Evolutionary conservation across 1,139 yeast species (phyloP).

Genomic region (Pichia sp.): DNA sequence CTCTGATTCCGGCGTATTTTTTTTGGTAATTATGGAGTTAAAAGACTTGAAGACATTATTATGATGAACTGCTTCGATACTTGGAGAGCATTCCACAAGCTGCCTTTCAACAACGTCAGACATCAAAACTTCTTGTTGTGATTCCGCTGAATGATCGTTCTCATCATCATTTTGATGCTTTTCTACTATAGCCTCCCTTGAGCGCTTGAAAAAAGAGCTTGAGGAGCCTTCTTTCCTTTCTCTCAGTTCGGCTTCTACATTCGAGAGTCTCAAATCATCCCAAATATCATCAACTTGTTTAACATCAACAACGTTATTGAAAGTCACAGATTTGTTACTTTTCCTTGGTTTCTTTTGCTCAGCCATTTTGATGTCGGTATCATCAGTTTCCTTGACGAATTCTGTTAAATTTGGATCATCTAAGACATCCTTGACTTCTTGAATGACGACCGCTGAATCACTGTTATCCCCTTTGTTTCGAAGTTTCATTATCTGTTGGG

Average conservation of each 20-base stretch:
- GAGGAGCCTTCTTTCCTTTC: neutral
- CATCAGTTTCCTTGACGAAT: neutral
- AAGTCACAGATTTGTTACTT: conserved; percentile 46
- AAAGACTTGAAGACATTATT: conserved; percentile 10
- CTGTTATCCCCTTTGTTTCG: conserved; percentile 8
- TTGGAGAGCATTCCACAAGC: conserved; percentile 1
- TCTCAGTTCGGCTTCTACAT: conserved; percentile 16
- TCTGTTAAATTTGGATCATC: neutral
- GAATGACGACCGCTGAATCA: neutral
- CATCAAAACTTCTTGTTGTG: conserved; percentile 17
- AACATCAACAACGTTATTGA: conserved; percentile 48
- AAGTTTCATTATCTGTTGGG: conserved; percentile 24
- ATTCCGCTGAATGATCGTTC: neutral
- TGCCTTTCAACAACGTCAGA: conserved; percentile 27
- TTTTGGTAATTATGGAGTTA: conserved; percentile 8
- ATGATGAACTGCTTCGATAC: neutral
- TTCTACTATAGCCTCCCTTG: neutral
- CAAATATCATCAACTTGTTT: conserved; percentile 58
- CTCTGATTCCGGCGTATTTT: neutral
- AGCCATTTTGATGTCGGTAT: neutral
- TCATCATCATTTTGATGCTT: neutral
- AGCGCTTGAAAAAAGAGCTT: conserved; percentile 7
- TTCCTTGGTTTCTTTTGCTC: conserved; percentile 13
- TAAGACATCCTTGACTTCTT: neutral
- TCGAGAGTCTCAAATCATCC: conserved; percentile 37